A percentile compares a stretch with the other conserved stretches of the same genome.
Conservation (phyloP, 1,284 basidiomycete species). For the Naganishia cerealis region DNA sequence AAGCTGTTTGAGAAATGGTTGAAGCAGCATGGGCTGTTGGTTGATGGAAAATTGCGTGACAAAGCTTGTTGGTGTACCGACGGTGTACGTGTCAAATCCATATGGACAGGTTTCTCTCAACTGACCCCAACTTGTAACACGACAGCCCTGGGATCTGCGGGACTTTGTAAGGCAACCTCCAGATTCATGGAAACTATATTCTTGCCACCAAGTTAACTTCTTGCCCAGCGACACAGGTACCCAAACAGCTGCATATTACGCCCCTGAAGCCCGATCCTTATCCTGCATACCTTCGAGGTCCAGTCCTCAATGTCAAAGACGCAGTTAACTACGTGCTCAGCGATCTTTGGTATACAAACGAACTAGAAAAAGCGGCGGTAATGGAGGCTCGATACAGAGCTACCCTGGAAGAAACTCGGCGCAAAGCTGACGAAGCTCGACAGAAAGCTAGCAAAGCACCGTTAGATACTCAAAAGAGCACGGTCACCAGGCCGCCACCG, state of each 20-base stretch:
- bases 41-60: conserved; percentile 43
- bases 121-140: background rate
- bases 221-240: conserved; percentile 39
- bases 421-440: conserved; percentile 8
- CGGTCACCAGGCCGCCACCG: conserved; percentile 15
- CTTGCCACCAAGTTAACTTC: conserved; percentile 12
- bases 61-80: conserved; percentile 59
- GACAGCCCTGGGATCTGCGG: conserved; percentile 50
- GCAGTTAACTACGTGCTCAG: conserved; percentile 50
- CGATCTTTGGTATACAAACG: conserved; percentile 59
- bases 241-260: conserved; percentile 53
- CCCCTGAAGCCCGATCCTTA: conserved; percentile 40
- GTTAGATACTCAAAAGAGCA: background rate
- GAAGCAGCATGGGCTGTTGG: conserved; percentile 53
- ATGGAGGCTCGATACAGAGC: conserved; percentile 21
- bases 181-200: conserved; percentile 38
- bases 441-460: background rate
- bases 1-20: conserved; percentile 69
- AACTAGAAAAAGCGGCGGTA: conserved; percentile 13
- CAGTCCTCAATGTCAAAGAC: conserved; percentile 51
- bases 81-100: conserved; percentile 47
- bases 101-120: background rate
- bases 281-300: conserved; percentile 48
- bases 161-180: conserved; percentile 41
- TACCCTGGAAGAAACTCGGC: conserved; percentile 23